phyloP scores from a whole-genome alignment of 108 stramenopile genomes.

The Aurantiochytrium sp. region DNA sequence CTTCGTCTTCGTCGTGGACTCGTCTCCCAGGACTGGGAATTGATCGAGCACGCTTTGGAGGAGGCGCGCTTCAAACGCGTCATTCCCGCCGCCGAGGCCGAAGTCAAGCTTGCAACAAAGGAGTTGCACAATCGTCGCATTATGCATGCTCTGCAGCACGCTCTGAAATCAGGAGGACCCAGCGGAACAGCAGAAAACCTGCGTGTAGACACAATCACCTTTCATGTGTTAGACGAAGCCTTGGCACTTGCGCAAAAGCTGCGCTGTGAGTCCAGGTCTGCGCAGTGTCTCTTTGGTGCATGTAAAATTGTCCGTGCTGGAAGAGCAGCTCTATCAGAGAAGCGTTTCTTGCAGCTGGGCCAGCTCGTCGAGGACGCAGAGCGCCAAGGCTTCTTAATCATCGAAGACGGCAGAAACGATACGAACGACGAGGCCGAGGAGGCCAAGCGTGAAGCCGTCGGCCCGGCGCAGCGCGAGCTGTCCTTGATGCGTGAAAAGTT shows the following conservation, averaged over 20 bases:
- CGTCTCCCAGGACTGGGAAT: not conserved
- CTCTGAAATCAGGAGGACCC: not conserved
- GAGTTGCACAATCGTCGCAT: constrained; percentile 18
- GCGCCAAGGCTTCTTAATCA: not conserved
- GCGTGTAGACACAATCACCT: not conserved
- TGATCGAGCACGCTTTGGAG: not conserved
- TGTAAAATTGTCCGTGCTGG: not conserved
- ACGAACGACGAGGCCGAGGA: not conserved
- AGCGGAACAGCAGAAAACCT: not conserved
- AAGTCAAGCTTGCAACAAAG: constrained; percentile 12
- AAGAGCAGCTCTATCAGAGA: not conserved
- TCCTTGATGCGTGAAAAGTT: not conserved
- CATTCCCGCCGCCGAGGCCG: not conserved
- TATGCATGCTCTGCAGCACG: not conserved
- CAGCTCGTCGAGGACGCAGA: not conserved
- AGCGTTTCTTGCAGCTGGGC: not conserved
- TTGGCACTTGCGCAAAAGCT: constrained; percentile 5
- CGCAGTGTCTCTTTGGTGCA: not conserved
- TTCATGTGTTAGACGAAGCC: not conserved
- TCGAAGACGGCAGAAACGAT: not conserved
- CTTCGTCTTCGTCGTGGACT: not conserved
- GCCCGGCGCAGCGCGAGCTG: not conserved
- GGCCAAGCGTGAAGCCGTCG: not conserved
- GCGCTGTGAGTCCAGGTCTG: not conserved
- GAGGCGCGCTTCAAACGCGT: not conserved